Evolutionary conservation across 1,139 yeast species (phyloP).

Genomic region (Nakaseomyces kungkrabaensis): DNA sequence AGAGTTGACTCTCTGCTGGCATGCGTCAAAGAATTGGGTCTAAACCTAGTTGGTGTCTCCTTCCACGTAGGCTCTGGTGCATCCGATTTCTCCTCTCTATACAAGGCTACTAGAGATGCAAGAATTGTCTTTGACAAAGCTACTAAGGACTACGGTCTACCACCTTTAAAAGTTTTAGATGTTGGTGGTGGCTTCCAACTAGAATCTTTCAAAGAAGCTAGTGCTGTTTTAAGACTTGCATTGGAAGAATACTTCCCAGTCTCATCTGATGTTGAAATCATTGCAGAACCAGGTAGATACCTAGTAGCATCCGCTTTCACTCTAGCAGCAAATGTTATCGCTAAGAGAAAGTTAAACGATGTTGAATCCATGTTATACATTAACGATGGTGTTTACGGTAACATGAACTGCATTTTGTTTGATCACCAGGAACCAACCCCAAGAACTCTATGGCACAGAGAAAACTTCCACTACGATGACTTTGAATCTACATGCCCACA

Average conservation of each 20-base stretch:
- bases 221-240: constrained; percentile 47
- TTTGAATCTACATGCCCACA: constrained; percentile 9
- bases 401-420: constrained; percentile 83
- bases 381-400: constrained; percentile 94
- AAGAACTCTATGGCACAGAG: constrained; percentile 47
- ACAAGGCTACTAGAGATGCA: constrained; percentile 66
- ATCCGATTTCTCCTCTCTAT: constrained; percentile 57
- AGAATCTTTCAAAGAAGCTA: constrained; percentile 53
- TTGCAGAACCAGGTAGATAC: constrained; percentile 94
- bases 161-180: constrained; percentile 43
- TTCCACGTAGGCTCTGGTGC: constrained; percentile 98
- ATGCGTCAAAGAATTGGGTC: constrained; percentile 49
- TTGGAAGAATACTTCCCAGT: constrained; percentile 51
- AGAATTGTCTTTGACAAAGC: constrained; percentile 60
- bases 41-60: constrained; percentile 74
- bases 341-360: constrained; percentile 44
- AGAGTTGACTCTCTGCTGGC: constrained; percentile 49
- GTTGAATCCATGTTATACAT: constrained; percentile 50
- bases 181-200: constrained; percentile 91
- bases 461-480: constrained; percentile 39
- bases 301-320: constrained; percentile 83
- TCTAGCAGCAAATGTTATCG: constrained; percentile 75
- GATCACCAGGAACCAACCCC: constrained; percentile 84
- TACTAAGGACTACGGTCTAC: constrained; percentile 15
- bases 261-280: constrained; percentile 40